Evolutionary conservation across 352 stramenopile species (phyloP), one percentile per base, ranked within the genome.

Genomic region (Phytophthora melonis): DNA sequence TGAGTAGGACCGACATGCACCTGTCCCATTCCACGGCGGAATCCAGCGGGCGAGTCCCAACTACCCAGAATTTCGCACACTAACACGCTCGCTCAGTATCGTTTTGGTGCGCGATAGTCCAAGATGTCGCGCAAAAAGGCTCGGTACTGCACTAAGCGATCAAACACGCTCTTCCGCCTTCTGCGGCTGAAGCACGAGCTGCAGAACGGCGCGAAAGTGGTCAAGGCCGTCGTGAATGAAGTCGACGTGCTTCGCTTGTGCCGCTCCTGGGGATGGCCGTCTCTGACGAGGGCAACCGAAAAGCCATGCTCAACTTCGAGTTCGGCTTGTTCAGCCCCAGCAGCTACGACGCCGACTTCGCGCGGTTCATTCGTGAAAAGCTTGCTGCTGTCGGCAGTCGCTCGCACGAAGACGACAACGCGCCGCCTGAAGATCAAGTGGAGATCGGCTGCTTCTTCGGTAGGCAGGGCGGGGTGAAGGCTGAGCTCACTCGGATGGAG

Each of bases 141-240:
- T 13, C 39, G 14, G 13, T 32, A 30, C 7, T 50, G 54, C n/a
- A 11, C 13, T 5, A 14, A 45, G 8, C 45, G 61, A 14, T 67
- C 63, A 1, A 41, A 58, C 2, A 58, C 73, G 10, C 85, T 75
- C 21, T 93, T 93, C 53, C 80, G 81, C 5, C 34, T 41, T n/a
- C 18, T 95, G 56, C 69, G 60, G 6, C 66, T 92, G 13, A 73
- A 77, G 21, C 25, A 75, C 0, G 82, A 91, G 27, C 60, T 79
- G 6, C 86, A 95, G 70, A 86, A 79, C 34, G 84, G 86, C 39
- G 70, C 75, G 3, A 79, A 84, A 43, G 84, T 93, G 3, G 39
- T 92, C 39, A 93, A 95, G 67, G 72, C 79, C 7, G 76, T 92
- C 27, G 66, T 93, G 27, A 68, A 92, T 39, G 87, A 95, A 65